Evolutionary conservation across 257 asterid species (phyloP).

Genomic region (Galeopsis tetrahit): DNA sequence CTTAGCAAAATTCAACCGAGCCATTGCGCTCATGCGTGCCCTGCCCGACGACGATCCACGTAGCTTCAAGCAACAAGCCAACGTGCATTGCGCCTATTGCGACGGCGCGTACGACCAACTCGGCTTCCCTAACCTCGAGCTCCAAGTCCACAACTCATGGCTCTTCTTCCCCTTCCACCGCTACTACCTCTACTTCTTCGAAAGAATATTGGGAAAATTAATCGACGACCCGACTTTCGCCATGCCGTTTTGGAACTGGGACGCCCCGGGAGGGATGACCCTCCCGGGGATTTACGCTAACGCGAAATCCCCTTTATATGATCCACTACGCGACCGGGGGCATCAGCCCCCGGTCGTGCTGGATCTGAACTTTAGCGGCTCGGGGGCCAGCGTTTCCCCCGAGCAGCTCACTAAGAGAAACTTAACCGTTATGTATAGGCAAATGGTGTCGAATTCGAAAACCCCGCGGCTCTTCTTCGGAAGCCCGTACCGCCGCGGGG

Average conservation of each 20-base stretch:
- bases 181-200: constrained; percentile 72
- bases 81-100: constrained; percentile 87
- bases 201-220: constrained; percentile 61
- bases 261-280: constrained; percentile 66
- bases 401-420: constrained; percentile 47
- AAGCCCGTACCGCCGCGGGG: constrained; percentile 68
- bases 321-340: constrained; percentile 52
- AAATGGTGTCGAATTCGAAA: constrained; percentile 67
- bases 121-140: constrained; percentile 73
- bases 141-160: constrained; percentile 88
- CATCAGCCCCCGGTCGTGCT: constrained; percentile 73
- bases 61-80: constrained; percentile 78
- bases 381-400: constrained; percentile 27
- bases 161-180: constrained; percentile 77
- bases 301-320: constrained; percentile 55
- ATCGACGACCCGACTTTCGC: constrained; percentile 74
- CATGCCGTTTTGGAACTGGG: constrained; percentile 90
- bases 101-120: constrained; percentile 82
- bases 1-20: constrained; percentile 55
- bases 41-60: constrained; percentile 87
- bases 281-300: constrained; percentile 58
- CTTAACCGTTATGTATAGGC: constrained; percentile 70
- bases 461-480: constrained; percentile 66
- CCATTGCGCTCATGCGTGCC: constrained; percentile 67
- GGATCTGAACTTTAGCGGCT: constrained; percentile 61